phyloP scores from a whole-genome alignment of 2,329 filamentous ascomycete genomes.

The Sclerotinia glacialis region DNA sequence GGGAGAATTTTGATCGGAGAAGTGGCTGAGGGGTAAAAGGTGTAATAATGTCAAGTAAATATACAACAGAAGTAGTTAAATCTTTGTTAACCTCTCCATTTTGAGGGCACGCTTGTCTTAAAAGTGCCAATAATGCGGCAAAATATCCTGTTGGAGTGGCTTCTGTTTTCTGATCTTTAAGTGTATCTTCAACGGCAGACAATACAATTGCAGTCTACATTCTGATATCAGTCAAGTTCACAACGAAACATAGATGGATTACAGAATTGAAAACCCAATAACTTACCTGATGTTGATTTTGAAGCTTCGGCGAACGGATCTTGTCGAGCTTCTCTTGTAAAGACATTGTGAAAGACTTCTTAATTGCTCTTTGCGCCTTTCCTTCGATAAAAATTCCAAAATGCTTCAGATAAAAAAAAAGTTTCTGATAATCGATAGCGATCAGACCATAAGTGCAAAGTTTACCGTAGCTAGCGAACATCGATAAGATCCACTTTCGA shows the following conservation, averaged over 20 bases:
- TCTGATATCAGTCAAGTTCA: slow-evolving; percentile 21
- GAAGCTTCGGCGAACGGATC: slow-evolving; percentile 93
- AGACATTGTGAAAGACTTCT: slow-evolving; percentile 47
- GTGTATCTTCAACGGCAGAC: slow-evolving; percentile 86
- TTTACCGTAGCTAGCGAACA: slow-evolving; percentile 21
- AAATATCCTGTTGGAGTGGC: slow-evolving; percentile 90
- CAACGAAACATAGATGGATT: background rate
- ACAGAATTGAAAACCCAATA: slow-evolving; percentile 22
- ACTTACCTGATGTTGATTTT: slow-evolving; percentile 85
- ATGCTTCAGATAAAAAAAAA: slow-evolving; percentile 24
- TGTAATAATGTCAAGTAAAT: slow-evolving; percentile 90
- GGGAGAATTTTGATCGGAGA: slow-evolving; percentile 89
- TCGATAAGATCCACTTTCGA: background rate
- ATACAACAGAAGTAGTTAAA: slow-evolving; percentile 81
- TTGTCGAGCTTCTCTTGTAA: slow-evolving; percentile 92
- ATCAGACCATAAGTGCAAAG: slow-evolving; percentile 23
- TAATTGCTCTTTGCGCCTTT: slow-evolving; percentile 35
- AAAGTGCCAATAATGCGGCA: slow-evolving; percentile 84
- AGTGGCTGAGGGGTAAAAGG: slow-evolving; percentile 80
- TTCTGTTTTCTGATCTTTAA: slow-evolving; percentile 81
- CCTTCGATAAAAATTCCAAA: slow-evolving; percentile 23
- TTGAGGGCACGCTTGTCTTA: slow-evolving; percentile 69
- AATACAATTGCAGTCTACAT: slow-evolving; percentile 78
- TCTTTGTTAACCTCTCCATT: slow-evolving; percentile 73
- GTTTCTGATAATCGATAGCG: slow-evolving; percentile 28